Evolutionary conservation across 352 stramenopile species (phyloP).

Genomic region (Pilasporangium apinafurcum): DNA sequence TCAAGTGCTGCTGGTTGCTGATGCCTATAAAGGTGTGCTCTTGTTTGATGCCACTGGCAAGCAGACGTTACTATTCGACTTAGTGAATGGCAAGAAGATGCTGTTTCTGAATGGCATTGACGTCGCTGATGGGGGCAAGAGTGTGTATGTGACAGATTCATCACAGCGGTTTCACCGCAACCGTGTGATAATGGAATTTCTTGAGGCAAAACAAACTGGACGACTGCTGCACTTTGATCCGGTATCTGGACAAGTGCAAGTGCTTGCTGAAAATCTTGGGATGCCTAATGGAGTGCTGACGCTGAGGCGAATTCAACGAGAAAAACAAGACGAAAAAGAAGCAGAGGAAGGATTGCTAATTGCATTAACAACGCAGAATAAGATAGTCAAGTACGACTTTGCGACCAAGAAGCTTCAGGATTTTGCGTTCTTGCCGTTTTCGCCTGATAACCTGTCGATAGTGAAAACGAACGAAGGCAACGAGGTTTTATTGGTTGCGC

Average conservation of each 20-base stretch:
- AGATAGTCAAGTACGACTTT: slow-evolving; percentile 46
- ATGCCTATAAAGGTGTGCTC: slow-evolving; percentile 52
- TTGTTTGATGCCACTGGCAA: slow-evolving; percentile 48
- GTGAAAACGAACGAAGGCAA: slow-evolving; percentile 19
- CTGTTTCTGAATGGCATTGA: slow-evolving; percentile 47
- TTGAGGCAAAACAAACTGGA: slow-evolving; percentile 36
- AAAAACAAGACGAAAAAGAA: too few relatives aligned
- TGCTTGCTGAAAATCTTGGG: slow-evolving; percentile 22
- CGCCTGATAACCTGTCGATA: slow-evolving; percentile 47
- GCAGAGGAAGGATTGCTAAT: slow-evolving; percentile 30
- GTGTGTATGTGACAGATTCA: slow-evolving; percentile 59
- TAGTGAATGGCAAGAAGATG: slow-evolving; percentile 21
- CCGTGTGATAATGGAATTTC: slow-evolving; percentile 31
- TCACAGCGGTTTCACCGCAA: slow-evolving; percentile 41
- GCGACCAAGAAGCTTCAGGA: slow-evolving; percentile 32
- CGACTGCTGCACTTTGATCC: slow-evolving; percentile 50
- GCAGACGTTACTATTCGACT: slow-evolving; percentile 46
- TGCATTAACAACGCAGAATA: slow-evolving; percentile 43
- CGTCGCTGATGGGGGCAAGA: slow-evolving; percentile 27
- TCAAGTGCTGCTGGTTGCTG: slow-evolving; percentile 51
- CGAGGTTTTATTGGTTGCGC: slow-evolving; percentile 31
- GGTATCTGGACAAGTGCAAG: slow-evolving; percentile 7
- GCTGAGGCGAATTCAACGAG: too few relatives aligned
- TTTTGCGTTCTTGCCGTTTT: slow-evolving; percentile 52
- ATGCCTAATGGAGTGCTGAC: slow-evolving; percentile 48